Conservation (phyloP, 768 basidiomycete species). For the Podaxis carcinomalis region DNA sequence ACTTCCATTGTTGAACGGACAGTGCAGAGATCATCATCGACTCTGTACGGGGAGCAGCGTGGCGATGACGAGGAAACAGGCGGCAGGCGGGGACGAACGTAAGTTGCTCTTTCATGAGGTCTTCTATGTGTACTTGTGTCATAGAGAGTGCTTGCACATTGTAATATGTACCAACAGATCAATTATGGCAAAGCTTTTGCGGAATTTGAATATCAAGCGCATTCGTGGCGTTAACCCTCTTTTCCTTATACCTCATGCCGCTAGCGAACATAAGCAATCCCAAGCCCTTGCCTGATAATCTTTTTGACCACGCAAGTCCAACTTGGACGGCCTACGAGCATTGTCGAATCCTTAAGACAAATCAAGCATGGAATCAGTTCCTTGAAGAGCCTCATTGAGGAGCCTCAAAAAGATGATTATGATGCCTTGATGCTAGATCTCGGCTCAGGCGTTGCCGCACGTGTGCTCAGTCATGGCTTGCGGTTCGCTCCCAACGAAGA, state of each 20-base stretch:
- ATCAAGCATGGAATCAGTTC: not conserved
- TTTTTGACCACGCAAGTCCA: not conserved
- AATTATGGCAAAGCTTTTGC: too few species aligned
- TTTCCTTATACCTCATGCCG: not conserved
- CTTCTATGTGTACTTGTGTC: conserved; percentile 19
- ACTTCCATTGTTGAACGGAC: conserved; percentile 88
- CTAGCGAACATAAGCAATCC: not conserved
- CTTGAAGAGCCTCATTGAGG: too few species aligned
- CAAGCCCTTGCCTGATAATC: not conserved
- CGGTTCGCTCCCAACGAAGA: not conserved
- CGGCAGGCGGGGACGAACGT: conserved; percentile 25
- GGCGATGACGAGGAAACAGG: conserved; percentile 22
- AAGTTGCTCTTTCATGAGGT: conserved; percentile 1
- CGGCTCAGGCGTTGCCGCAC: not conserved
- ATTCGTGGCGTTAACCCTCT: too few species aligned
- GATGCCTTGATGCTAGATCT: not conserved
- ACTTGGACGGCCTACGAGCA: not conserved
- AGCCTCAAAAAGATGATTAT: not conserved
- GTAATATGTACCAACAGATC: conserved; percentile 19
- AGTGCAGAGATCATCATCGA: conserved; percentile 58
- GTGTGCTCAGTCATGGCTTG: conserved; percentile 6
- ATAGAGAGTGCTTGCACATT: conserved; percentile 17
- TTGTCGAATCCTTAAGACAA: not conserved
- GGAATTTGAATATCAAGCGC: too few species aligned
- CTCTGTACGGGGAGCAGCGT: conserved; percentile 33